Evolutionary conservation across 805 yeast genomes (phyloP).

Genomic region (Lipomyces mesembrius): DNA sequence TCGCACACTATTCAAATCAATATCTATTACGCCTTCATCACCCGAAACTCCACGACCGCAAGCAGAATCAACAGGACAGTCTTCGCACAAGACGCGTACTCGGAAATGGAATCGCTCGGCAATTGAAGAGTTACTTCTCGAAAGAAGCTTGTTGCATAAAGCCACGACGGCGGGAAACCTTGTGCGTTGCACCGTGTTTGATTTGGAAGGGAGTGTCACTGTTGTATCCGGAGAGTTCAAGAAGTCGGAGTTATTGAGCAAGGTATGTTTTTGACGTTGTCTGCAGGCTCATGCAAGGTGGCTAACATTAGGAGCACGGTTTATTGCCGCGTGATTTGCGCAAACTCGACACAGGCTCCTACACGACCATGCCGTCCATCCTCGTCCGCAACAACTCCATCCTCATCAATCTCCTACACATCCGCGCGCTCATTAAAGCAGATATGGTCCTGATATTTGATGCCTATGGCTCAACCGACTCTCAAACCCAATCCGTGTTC

Average conservation of each 20-base stretch:
- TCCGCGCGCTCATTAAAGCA: constrained; percentile 83
- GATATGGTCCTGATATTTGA: constrained; percentile 86
- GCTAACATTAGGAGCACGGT: constrained; percentile 53
- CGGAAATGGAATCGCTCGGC: constrained; percentile 20
- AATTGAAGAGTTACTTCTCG: constrained; percentile 30
- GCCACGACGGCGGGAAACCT: constrained; percentile 27
- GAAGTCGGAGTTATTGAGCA: constrained; percentile 68
- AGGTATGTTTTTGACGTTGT: constrained; percentile 38
- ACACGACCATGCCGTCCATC: constrained; percentile 88
- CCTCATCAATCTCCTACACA: constrained; percentile 79
- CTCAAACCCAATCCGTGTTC: constrained; percentile 72
- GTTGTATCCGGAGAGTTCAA: constrained; percentile 76
- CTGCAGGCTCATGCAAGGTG: background rate
- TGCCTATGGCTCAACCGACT: constrained; percentile 59
- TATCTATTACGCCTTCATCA: background rate
- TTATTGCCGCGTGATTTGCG: constrained; percentile 87
- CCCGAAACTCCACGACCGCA: background rate
- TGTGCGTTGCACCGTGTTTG: constrained; percentile 72
- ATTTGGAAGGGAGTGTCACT: constrained; percentile 66
- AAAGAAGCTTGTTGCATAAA: constrained; percentile 27
- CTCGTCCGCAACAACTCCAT: constrained; percentile 79
- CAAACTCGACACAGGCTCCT: constrained; percentile 78
- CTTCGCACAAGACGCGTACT: background rate
- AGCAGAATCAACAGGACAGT: background rate
- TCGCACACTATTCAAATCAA: constrained; percentile 1